Percentiles rank a stretch among this genome's conserved stretches.
phyloP scores from a whole-genome alignment of 1,139 yeast species.

The Sugiyamaella neomexicana region DNA sequence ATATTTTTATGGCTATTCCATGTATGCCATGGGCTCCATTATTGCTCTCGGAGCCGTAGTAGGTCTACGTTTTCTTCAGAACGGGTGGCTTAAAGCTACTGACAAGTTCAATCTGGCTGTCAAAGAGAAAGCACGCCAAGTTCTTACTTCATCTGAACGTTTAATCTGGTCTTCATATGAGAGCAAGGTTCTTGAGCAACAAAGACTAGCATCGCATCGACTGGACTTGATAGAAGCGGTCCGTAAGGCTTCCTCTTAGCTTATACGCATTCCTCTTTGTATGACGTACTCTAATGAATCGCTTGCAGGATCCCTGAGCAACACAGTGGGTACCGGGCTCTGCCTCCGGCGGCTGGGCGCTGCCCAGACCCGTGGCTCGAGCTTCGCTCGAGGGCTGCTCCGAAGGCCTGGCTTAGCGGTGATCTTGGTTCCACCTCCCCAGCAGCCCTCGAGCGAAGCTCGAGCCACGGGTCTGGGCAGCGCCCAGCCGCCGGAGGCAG shows the following conservation, averaged over 20 bases:
- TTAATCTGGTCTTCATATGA: slow-evolving; percentile 40
- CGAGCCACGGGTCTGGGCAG: too few relatives aligned
- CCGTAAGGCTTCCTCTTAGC: background rate
- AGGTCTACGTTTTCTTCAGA: slow-evolving; percentile 41
- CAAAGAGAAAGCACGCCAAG: slow-evolving; percentile 32
- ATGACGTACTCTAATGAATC: background rate
- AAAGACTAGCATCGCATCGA: slow-evolving; percentile 25
- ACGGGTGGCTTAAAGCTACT: slow-evolving; percentile 38
- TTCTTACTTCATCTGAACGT: slow-evolving; percentile 26
- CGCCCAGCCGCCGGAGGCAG: too few relatives aligned
- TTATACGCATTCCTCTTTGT: too few relatives aligned
- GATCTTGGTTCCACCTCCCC: too few relatives aligned
- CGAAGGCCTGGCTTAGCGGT: too few relatives aligned
- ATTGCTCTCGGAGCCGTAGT: slow-evolving; percentile 42
- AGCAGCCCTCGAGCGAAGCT: too few relatives aligned
- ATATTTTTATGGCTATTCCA: slow-evolving; percentile 36
- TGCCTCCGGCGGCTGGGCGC: slow-evolving; percentile 2
- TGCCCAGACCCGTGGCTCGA: too few relatives aligned
- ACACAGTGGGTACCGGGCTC: background rate
- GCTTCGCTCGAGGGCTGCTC: too few relatives aligned
- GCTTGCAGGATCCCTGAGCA: background rate
- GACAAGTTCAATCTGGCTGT: slow-evolving; percentile 32
- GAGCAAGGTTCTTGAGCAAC: slow-evolving; percentile 34
- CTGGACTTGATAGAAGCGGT: slow-evolving; percentile 9
- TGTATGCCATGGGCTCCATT: slow-evolving; percentile 42